Base-by-base conservation (phyloP, 2,329 filamentous ascomycete genomes). In the Waltergamsia citrina region DNA sequence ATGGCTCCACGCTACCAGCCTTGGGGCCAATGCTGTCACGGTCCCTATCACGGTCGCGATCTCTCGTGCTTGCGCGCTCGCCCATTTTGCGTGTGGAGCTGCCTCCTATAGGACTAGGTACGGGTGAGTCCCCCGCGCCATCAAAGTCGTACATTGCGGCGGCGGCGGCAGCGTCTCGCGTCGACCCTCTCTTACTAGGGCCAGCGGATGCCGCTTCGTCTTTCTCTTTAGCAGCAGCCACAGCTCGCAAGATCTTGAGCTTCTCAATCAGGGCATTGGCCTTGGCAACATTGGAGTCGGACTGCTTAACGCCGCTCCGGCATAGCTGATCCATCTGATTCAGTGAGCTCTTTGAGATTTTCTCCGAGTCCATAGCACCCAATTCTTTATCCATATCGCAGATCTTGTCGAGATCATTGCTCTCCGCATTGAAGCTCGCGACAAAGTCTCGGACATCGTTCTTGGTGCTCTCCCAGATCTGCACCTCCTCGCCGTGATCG, bases 1-100 rank as follows among this genome's bases (percentile, higher is more conserved):
- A 68, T 2, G 71, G 71, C 50, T 74, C 69, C 21, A 65, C 69
- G 47, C 70, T 74, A 41, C 74, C 71, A 7, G 65, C 62, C 44
- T 74, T 73, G 30, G 66, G 63, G 1, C 71, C 69, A 11, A 69
- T 62, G 38, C 71, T 74, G 42, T 73, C 69, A 19, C 68, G 59
- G 30, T 65, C 58, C 4, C 54, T 52, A 20, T 62, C 59, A 40
- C 56, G 44, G 12, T 50, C 43, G 7, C 42, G 19, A 5, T 65
- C 40, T 36, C 47, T 23, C 7, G 37, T 46, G 35, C 25, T 48
- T 30, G 33, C 41, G 11, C 43, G 40, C 20, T 50, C 54, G 8
- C 57, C 57, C 23, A 55, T 51, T 34, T 61, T 62, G 10, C 29
- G 10, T 6, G 17, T 52, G 7, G 53, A 50, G 34, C 39, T 43